These are phyloP conservation scores for Cutaneotrichosporon cavernicola DNA, from an alignment of 1,284 basidiomycete species.

Conservation along the genomic window DNA sequence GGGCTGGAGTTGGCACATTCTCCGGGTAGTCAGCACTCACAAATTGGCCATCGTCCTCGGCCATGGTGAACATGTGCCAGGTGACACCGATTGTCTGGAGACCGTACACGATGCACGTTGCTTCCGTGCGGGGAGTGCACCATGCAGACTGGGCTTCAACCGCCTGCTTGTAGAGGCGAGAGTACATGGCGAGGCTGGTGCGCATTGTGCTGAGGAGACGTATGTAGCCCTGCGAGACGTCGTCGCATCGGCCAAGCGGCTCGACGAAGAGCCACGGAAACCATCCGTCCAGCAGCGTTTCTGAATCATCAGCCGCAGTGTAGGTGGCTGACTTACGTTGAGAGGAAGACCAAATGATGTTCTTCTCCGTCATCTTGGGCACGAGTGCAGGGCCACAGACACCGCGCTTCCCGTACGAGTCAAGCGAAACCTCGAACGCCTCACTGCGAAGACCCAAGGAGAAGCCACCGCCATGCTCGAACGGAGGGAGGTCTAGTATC, in stretches of 20 bases:
- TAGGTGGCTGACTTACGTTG: conserved; percentile 1
- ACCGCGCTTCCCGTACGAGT: neutral
- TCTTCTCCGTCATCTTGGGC: conserved; percentile 2
- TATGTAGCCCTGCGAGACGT: conserved; percentile 2
- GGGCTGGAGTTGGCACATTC: conserved; percentile 9
- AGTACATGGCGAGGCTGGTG: conserved; percentile 13
- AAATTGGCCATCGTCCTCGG: conserved; percentile 9
- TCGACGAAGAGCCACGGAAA: conserved; percentile 22
- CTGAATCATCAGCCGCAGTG: conserved; percentile 1
- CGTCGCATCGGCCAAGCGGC: conserved; percentile 7
- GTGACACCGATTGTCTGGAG: conserved; percentile 9
- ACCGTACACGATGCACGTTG: conserved; percentile 7
- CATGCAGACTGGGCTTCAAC: neutral
- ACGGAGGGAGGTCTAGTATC: conserved; percentile 6
- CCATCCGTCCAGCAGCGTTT: conserved; percentile 12
- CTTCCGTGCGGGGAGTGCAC: neutral
- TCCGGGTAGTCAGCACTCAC: conserved; percentile 8
- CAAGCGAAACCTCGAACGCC: neutral
- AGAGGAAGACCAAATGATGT: conserved; percentile 11
- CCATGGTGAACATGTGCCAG: conserved; percentile 17
- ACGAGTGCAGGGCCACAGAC: conserved; percentile 8
- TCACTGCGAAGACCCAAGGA: conserved; percentile 11
- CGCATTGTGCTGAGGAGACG: conserved; percentile 18
- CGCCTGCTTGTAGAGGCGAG: conserved; percentile 9
- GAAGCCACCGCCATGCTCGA: conserved; percentile 3